Evolutionary conservation across 306 rosid genomes (phyloP), one percentile per base, ranked within the genome.

Genomic region (Vachellia collinsii): DNA sequence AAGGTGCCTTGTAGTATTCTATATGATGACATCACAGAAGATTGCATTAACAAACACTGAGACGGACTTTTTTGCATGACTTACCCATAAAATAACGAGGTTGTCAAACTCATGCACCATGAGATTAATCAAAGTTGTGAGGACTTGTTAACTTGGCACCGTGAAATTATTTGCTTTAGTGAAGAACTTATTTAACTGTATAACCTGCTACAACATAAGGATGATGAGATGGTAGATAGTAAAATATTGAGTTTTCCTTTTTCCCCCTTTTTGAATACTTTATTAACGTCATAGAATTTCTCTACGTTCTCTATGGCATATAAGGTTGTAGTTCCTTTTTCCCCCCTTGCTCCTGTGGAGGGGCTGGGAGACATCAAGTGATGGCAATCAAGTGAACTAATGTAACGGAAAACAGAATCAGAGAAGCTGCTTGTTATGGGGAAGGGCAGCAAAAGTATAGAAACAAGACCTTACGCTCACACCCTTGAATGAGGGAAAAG

Each of bases 1-100:
- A 95, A 93, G 95, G 99, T 95, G 82, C 72, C n/a, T 38, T 64
- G 67, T 53, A 66, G 48, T 48, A 68, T 70, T 77, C 41, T 37
- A 69, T 63, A 71, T 77, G 63, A 64, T 36, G 56, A 64, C 41
- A 42, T 69, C 19, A 67, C 34, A 64, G 25, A 22, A 59, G 77
- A 66, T 74, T 83, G 72, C 34, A 11, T 68, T 25, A 6, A 59
- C 3, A 9, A 23, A 20, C 65, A 22, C 6, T 74, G 71, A 75
- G 36, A 64, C 7, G 9, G 59, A 71, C 23, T 64, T 42, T 63
- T 63, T 12, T 29, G 69, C 64, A 77, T 66, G 7, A 61, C 19
- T 23, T 62, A 23, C 13, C 29, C 50, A 47, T 64, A 29, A 10
- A 62, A 38, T 4, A 46, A 19, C 42, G 11, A 66, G 48, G 17